Percentiles rank a stretch among this genome's conserved stretches.
phyloP scores from a whole-genome alignment of 257 asterid species.

The Fraxinus excelsior region DNA sequence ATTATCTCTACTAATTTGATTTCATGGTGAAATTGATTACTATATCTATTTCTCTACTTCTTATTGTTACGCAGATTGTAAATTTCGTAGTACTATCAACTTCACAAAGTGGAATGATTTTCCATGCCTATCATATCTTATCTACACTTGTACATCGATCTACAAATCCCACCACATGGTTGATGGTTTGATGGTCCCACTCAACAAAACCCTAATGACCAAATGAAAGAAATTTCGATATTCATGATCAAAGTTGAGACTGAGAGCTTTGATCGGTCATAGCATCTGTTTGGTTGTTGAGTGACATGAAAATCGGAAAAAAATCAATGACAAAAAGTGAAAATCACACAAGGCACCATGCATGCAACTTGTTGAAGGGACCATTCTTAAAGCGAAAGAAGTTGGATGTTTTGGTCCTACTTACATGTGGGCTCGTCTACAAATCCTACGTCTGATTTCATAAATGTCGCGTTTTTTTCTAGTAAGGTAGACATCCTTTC shows the following conservation, averaged over 20 bases:
- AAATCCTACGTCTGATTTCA: neutral
- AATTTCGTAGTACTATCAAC: neutral
- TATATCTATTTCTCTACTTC: neutral
- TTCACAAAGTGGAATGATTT: neutral
- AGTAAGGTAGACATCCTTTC: neutral
- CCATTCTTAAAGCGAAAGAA: neutral
- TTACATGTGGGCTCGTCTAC: neutral
- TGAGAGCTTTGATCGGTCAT: neutral
- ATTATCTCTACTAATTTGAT: too few relatives aligned
- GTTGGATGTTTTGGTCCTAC: neutral
- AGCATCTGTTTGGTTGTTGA: conserved; percentile 4
- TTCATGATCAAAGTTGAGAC: neutral
- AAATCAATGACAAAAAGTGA: neutral
- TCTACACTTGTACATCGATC: neutral
- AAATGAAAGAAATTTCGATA: neutral
- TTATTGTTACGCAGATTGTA: neutral
- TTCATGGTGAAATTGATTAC: neutral
- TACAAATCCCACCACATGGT: neutral
- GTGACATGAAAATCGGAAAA: neutral
- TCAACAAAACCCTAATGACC: neutral
- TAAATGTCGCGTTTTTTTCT: neutral
- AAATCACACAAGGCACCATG: neutral
- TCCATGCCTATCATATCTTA: neutral
- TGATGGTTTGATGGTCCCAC: neutral
- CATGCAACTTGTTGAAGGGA: neutral